Base-by-base conservation (phyloP, 441 rosid genomes). In the Dalechampia spathulata region DNA sequence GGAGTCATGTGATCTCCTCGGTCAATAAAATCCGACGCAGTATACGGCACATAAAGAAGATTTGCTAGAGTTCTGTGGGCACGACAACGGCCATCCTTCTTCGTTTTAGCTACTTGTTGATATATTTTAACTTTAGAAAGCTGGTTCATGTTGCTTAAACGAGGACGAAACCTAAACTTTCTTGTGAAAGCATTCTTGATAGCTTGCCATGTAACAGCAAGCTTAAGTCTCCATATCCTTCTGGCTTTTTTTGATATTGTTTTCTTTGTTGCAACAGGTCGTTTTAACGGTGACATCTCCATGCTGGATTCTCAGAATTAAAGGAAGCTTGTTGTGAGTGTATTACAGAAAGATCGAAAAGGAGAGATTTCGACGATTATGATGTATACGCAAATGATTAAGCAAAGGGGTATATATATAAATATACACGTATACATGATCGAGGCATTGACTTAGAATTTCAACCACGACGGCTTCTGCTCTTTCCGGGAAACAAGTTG, bases 1-100 rank as follows among this genome's bases (percentile, higher is more conserved):
- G 89, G 84, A 45, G 85, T 75, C 79, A 70, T 77, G 15, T 57
- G 25, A 46, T 83, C 72, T 0, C 81, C 86, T 2, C 65, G 34
- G 63, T 76, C 81, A 2, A 75, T 34, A 37, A 83, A 77, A 72
- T 75, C 74, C 0, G 68, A 52, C 0, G 85, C 76, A n/a, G 77
- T 65, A 32, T 68, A 70, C 0, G 81, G 83, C 58, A 66, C 60
- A 52, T 55, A 63, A 27, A 85, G 74, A 23, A 82, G 74, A 37
- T 56, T 37, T n/a, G 68, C 81, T 2, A 79, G 70, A 0, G 84
- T 61, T 39, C 67, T 76, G 23, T 17, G 60, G 27, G 68, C 66
- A 45, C 21, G 72, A 40, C 58, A 44, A 39, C 25, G 53, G 8
- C 36, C 22, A 28, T 48, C 62, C 7, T 52, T 72, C 64, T 58